Base-by-base conservation (phyloP, 495 filamentous ascomycete species). In the Tetracladium setigerum region DNA sequence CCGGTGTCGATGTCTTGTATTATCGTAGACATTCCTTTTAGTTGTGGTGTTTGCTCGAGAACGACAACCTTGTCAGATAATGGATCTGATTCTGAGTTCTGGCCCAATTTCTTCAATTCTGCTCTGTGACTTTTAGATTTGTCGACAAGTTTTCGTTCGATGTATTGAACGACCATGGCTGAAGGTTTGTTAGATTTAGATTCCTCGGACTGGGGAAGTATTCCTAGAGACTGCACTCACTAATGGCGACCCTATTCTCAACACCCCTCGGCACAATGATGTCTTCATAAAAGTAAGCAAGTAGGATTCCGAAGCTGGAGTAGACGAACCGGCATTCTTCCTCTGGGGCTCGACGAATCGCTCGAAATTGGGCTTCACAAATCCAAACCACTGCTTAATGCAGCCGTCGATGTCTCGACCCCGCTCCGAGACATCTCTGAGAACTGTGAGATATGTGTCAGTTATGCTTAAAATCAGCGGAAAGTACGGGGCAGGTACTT, bases 351-450 rank as follows among this genome's bases (percentile, higher is more conserved):
- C 80, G 39, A 98, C 92, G 61, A 77, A 96, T 60, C 71, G 74
- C 47, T 89, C 84, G 54, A 89, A 96, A 49, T 95, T 96, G 4
- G 92, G 92, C 65, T 98, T 98, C 7, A 98, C 92, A 64, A 83
- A 98, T 31, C 63, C 63, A 61, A 95, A 95, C 92, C 92, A 98
- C 65, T 98, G 92, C 64, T 97, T 97, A 58, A 97, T 90, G 58
- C 89, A 90, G 33, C 92, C 92, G 53, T 95, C 87, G 47, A 96
- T 81, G 49, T 94, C 87, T 44, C 90, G 73, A 7, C 87, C 88
- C 55, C 90, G 74, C 55, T 94, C 84, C 52, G 73, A 75, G 13
- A 95, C 85, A 67, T 96, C 90, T 55, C 90, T 85, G 33, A 90
- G 62, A 51, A 95, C 87, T 95, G 41, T 16, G n/a, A 13, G 8